Evolutionary conservation across 768 basidiomycete genomes (phyloP).

Genomic region (Xerocomellus dryophilus): DNA sequence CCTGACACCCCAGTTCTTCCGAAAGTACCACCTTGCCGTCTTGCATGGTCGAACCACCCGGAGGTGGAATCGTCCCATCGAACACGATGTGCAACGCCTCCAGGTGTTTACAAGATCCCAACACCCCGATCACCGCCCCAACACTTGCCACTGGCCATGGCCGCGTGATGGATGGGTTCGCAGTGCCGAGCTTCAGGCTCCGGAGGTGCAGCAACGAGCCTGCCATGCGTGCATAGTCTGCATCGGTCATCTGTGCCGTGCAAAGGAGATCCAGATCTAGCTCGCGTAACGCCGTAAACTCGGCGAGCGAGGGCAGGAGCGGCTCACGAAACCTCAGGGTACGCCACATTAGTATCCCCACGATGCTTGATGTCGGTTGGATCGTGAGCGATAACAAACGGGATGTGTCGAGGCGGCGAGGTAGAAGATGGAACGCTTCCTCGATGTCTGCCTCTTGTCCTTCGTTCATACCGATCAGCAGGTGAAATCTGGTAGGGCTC

Average conservation of each 20-base stretch:
- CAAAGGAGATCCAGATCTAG: conserved; percentile 19
- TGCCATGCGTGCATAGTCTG: conserved; percentile 12
- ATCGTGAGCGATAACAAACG: conserved; percentile 6
- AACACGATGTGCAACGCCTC: conserved; percentile 19
- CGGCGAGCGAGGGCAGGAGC: conserved; percentile 6
- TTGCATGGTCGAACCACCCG: background rate
- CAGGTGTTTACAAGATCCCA: conserved; percentile 11
- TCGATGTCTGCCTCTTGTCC: background rate
- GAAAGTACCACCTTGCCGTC: background rate
- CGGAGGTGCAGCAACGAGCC: conserved; percentile 7
- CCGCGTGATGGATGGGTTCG: background rate
- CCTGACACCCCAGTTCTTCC: background rate
- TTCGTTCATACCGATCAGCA: conserved; percentile 9
- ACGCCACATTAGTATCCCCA: background rate
- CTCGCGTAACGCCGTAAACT: conserved; percentile 11
- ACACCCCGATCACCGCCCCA: conserved; percentile 11
- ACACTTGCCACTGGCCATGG: conserved; percentile 8
- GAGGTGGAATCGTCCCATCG: conserved; percentile 9
- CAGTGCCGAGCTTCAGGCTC: conserved; percentile 16
- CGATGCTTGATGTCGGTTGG: background rate
- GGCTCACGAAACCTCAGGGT: conserved; percentile 1
- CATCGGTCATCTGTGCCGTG: conserved; percentile 8
- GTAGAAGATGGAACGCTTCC: conserved; percentile 8
- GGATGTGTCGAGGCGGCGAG: conserved; percentile 11
- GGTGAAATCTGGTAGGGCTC: conserved; percentile 5